These are phyloP conservation scores for Volvox carteri DNA, from an alignment of 163 green algal species.

Conservation along the genomic window DNA sequence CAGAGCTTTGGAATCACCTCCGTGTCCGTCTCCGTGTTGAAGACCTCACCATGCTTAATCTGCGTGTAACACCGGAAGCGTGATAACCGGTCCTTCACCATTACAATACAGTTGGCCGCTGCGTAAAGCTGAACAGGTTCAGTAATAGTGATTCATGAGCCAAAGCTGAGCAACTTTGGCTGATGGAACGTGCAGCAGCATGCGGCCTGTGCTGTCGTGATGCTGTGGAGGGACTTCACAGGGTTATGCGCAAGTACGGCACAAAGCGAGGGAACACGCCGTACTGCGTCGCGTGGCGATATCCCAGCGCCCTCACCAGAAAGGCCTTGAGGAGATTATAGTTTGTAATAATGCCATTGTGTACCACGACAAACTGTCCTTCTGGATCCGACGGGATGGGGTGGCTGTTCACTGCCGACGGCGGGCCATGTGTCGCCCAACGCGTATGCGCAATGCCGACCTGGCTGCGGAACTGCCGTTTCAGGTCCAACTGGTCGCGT, in stretches of 20 bases:
- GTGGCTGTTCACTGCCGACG: slow-evolving; percentile 92
- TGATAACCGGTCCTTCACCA: too few species aligned
- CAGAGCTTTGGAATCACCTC: slow-evolving; percentile 99
- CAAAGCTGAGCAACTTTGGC: too few species aligned
- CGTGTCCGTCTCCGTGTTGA: slow-evolving; percentile 98
- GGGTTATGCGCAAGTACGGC: too few species aligned
- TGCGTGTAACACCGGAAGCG: slow-evolving; percentile 48
- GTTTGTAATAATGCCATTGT: slow-evolving; percentile 99
- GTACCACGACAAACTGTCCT: slow-evolving; percentile 96
- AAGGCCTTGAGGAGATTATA: slow-evolving; percentile 90
- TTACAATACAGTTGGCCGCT: too few species aligned
- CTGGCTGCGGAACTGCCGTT: slow-evolving; percentile 73
- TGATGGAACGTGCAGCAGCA: too few species aligned
- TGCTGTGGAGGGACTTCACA: too few species aligned
- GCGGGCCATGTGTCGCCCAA: slow-evolving; percentile 97
- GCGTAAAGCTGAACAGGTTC: too few species aligned
- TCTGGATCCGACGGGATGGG: slow-evolving; percentile 85
- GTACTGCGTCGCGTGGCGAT: too few species aligned
- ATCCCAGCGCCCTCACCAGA: slow-evolving; percentile 82
- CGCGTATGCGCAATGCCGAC: slow-evolving; percentile 95
- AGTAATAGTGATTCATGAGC: too few species aligned
- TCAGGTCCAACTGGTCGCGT: slow-evolving; percentile 61
- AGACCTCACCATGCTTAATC: slow-evolving; percentile 87
- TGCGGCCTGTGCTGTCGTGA: too few species aligned
- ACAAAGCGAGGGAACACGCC: too few species aligned